Evolutionary conservation across 805 yeast species (phyloP).

Genomic region (Pichia sporocuriosa): DNA sequence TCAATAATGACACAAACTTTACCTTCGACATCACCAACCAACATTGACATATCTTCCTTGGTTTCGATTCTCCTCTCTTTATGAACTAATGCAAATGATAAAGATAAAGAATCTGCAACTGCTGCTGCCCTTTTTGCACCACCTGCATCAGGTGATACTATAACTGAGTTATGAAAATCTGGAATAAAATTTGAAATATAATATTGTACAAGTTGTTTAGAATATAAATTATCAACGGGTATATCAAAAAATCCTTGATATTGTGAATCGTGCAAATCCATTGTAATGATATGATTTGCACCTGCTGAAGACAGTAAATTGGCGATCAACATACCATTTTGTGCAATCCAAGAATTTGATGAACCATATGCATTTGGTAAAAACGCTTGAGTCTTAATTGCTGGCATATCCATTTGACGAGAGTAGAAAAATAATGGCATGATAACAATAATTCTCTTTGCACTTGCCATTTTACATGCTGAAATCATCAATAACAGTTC

Average conservation of each 20-base stretch:
- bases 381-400: conserved; percentile 57
- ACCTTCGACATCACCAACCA: conserved; percentile 89
- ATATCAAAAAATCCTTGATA: conserved; percentile 96
- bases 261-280: conserved; percentile 97
- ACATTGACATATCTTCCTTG: conserved; percentile 61
- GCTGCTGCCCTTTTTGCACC: conserved; percentile 97
- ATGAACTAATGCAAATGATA: conserved; percentile 91
- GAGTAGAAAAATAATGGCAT: conserved; percentile 93
- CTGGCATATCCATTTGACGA: conserved; percentile 91
- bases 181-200: conserved; percentile 76
- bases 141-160: conserved; percentile 98
- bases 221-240: conserved; percentile 90
- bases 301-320: conserved; percentile 85
- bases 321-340: conserved; percentile 88
- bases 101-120: conserved; percentile 81
- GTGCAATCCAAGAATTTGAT: conserved; percentile 92
- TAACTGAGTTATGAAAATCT: conserved; percentile 74
- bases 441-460: conserved; percentile 82
- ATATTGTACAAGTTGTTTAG: conserved; percentile 79
- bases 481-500: conserved; percentile 77
- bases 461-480: conserved; percentile 92
- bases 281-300: conserved; percentile 92
- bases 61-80: conserved; percentile 63
- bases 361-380: conserved; percentile 9
- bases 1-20: conserved; percentile 87